Evolutionary conservation across 1,139 yeast species (phyloP).

Genomic region (Petasospora fabianii): DNA sequence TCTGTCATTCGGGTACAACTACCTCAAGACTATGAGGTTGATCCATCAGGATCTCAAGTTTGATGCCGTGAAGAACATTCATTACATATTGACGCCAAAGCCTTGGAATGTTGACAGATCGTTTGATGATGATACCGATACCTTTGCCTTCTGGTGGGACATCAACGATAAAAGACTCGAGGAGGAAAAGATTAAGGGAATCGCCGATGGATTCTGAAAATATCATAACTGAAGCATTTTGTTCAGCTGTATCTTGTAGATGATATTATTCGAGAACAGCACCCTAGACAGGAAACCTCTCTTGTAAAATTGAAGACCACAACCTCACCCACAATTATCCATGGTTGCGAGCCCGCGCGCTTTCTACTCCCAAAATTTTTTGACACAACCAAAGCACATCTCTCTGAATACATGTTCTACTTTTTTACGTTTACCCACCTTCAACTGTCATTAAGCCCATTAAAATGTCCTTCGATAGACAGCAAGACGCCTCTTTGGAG

Average conservation of each 20-base stretch:
- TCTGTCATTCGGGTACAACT: slow-evolving; percentile 48
- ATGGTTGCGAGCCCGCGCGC: no score
- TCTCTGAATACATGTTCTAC: no score
- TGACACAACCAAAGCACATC: neutral
- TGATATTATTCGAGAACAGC: no score
- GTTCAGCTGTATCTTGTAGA: no score
- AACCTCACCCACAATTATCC: no score
- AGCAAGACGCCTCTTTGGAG: slow-evolving; percentile 52
- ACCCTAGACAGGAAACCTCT: no score
- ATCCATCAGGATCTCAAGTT: slow-evolving; percentile 46
- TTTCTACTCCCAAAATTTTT: no score
- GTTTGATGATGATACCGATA: slow-evolving; percentile 29
- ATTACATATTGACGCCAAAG: slow-evolving; percentile 51
- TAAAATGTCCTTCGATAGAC: slow-evolving; percentile 57
- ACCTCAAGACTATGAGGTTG: slow-evolving; percentile 44
- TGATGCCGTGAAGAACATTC: slow-evolving; percentile 46
- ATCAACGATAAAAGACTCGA: slow-evolving; percentile 36
- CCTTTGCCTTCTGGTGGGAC: slow-evolving; percentile 40
- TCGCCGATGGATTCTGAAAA: slow-evolving; percentile 14
- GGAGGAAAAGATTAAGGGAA: slow-evolving; percentile 17
- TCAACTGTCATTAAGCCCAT: no score
- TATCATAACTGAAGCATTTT: neutral
- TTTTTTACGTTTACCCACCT: no score
- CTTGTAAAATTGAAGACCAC: no score
- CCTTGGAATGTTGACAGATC: slow-evolving; percentile 46